phyloP scores from a whole-genome alignment of 2,329 filamentous ascomycete genomes.

The Colletotrichum agaves region DNA sequence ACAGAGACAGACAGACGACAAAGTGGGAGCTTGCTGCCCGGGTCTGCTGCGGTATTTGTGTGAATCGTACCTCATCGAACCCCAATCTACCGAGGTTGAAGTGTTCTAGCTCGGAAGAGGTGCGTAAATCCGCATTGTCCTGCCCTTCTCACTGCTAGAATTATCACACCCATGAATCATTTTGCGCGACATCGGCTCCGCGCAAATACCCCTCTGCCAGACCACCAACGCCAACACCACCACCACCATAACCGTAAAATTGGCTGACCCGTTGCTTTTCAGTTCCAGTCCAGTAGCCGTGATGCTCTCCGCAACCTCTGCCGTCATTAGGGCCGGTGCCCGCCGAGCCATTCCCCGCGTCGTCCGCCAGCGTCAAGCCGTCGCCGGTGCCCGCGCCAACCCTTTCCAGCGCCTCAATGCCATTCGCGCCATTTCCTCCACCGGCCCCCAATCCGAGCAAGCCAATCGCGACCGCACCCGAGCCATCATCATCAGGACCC shows the following conservation, averaged over 20 bases:
- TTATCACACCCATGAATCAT: background rate
- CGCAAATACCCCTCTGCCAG: slow-evolving; percentile 34
- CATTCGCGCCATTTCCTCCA: slow-evolving; percentile 45
- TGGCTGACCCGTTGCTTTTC: slow-evolving; percentile 9
- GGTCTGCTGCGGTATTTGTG: background rate
- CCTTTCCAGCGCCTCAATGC: slow-evolving; percentile 38
- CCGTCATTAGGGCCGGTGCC: slow-evolving; percentile 56
- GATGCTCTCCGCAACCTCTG: slow-evolving; percentile 57
- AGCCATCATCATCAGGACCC: slow-evolving; percentile 85
- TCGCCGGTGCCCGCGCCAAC: slow-evolving; percentile 42
- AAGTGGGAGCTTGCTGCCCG: slow-evolving; percentile 4
- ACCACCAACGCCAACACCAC: background rate
- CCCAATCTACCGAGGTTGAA: background rate
- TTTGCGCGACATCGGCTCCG: slow-evolving; percentile 14
- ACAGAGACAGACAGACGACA: slow-evolving; percentile 6
- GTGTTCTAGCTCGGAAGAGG: slow-evolving; percentile 11
- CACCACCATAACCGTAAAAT: background rate
- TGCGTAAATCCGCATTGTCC: slow-evolving; percentile 6
- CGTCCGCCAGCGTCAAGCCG: slow-evolving; percentile 37
- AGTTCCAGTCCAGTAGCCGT: slow-evolving; percentile 26
- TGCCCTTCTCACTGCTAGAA: background rate
- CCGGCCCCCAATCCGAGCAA: slow-evolving; percentile 47
- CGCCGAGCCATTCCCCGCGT: slow-evolving; percentile 52
- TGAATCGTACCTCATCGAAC: background rate
- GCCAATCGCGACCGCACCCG: slow-evolving; percentile 70